phyloP scores from a whole-genome alignment of 2,329 filamentous ascomycete species.

The Dactylonectria macrodidyma region DNA sequence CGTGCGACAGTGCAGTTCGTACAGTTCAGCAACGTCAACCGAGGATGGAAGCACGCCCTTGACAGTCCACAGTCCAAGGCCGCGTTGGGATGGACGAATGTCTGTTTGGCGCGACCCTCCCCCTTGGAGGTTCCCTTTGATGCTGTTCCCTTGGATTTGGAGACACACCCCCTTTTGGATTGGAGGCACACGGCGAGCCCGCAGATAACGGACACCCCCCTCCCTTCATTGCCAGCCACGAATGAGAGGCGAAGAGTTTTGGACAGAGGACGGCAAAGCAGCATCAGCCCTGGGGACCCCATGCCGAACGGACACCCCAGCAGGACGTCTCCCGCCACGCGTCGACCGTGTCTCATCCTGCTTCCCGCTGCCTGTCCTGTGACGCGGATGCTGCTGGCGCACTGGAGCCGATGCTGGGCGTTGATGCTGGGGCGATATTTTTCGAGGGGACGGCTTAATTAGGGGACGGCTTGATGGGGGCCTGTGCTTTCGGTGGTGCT shows the following conservation, averaged over 20 bases:
- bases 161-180: background rate
- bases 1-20: slow-evolving; percentile 7
- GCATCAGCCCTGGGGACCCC: slow-evolving; percentile 14
- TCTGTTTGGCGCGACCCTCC: slow-evolving; percentile 34
- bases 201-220: background rate
- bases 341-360: slow-evolving; percentile 37
- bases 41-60: slow-evolving; percentile 2
- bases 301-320: slow-evolving; percentile 1
- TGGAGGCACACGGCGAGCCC: background rate
- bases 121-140: slow-evolving; percentile 30
- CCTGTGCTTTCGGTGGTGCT: too few relatives aligned
- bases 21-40: background rate
- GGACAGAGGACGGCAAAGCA: slow-evolving; percentile 14
- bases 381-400: slow-evolving; percentile 12
- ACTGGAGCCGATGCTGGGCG: slow-evolving; percentile 18
- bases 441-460: too few relatives aligned
- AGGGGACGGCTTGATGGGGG: too few relatives aligned
- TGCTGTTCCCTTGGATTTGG: slow-evolving; percentile 30
- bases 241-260: slow-evolving; percentile 17
- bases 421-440: background rate
- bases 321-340: slow-evolving; percentile 41
- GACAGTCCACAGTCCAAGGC: slow-evolving; percentile 10
- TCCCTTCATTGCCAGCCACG: background rate
- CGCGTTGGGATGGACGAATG: slow-evolving; percentile 37
- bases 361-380: slow-evolving; percentile 16